These are phyloP conservation scores for Musa itinerans DNA, from an alignment of 176 grass and related monocot species.

Conservation along the genomic window DNA sequence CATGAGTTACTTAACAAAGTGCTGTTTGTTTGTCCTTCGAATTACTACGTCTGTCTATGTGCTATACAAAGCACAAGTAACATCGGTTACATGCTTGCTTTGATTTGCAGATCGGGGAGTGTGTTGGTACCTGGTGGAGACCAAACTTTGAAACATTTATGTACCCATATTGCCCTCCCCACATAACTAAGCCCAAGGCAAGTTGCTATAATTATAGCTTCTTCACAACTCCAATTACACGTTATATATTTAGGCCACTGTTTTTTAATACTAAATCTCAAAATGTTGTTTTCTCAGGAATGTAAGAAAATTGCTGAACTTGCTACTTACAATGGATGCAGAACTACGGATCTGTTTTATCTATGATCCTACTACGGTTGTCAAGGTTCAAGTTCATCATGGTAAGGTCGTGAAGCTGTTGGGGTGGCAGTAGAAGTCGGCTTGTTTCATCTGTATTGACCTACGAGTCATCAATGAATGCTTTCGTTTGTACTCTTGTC, in stretches of 20 bases:
- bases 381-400: slow-evolving; percentile 99
- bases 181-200: slow-evolving; percentile 97
- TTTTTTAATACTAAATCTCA: background rate
- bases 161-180: slow-evolving; percentile 97
- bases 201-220: slow-evolving; percentile 9
- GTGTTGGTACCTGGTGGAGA: slow-evolving; percentile 98
- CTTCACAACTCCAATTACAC: background rate
- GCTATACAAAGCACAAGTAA: background rate
- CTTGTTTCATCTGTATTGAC: too few relatives aligned
- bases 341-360: slow-evolving; percentile 90
- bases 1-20: too few relatives aligned
- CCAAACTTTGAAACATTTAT: slow-evolving; percentile 94
- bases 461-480: too few relatives aligned
- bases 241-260: too few relatives aligned
- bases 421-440: too few relatives aligned
- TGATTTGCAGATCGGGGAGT: slow-evolving; percentile 79
- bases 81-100: background rate
- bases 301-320: slow-evolving; percentile 61
- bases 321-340: slow-evolving; percentile 16
- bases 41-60: background rate
- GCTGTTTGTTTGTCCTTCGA: background rate
- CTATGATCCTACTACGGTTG: slow-evolving; percentile 83
- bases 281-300: slow-evolving; percentile 42
- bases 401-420: slow-evolving; percentile 52
- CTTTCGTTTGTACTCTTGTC: too few relatives aligned